Evolutionary conservation across 1,284 basidiomycete genomes (phyloP), one percentile per base, ranked within the genome.

Genomic region (Pseudozyma pruni): DNA sequence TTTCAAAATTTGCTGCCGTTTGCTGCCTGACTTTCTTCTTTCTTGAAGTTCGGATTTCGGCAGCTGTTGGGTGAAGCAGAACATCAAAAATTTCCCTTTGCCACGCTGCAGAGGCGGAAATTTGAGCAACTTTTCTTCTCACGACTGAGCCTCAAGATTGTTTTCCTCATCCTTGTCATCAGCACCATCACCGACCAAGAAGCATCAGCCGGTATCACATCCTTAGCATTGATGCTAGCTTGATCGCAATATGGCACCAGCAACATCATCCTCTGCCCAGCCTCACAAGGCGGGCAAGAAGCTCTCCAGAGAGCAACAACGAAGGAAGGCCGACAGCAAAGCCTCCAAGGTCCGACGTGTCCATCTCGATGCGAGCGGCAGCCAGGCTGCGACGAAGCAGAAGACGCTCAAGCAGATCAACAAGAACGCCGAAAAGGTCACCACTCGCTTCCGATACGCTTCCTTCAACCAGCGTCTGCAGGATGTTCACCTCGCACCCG

Each of bases 401-500:
- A 68, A 60, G 53, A 63, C 70, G 22, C 64, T 72, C 48, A 68
- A 68, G 38, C 59, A 59, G 59, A 72, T 72, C 59, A 72, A 72
- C 42, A 62, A 68, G 52, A 56, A 61, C 16, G 59, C 43, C 2
- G 64, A 68, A 34, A 72, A 63, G 49, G 60, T 72, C 52, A 57
- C 57, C 40, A 63, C 56, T 27, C 51, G 58, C 29, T 80, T 75
- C 50, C 57, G 70, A 35, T 82, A 82, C 53, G 71, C 73, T 32
- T 82, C 81, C 19, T 82, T 82, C 75, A 80, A 81, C 48, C 77
- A 82, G 51, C 73, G 79, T 8, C 75, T 82, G 38, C 69, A 76
- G 31, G 52, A 78, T 25, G 74, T 79, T 5, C 76, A 80, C 33
- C 74, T 82, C 23, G 71, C 72, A 17, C 64, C 72, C 8, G 57